Conservation (phyloP, 163 green algal species). For the Chlorella variabilis region DNA sequence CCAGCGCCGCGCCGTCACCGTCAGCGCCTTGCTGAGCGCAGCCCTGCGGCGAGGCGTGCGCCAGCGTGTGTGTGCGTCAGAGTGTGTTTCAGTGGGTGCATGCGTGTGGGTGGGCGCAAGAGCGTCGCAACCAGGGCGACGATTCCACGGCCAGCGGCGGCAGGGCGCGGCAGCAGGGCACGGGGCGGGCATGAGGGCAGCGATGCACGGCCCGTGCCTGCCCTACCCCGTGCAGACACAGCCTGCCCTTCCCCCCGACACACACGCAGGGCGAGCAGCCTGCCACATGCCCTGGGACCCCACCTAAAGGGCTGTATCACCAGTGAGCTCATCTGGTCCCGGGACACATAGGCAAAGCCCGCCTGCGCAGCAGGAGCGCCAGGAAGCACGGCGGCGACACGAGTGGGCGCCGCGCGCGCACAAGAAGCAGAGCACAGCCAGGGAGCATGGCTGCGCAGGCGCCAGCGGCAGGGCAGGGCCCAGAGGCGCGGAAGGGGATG, state of each 20-base stretch:
- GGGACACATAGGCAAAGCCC: slow-evolving; percentile 83
- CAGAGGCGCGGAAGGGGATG: no score
- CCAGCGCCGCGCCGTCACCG: slow-evolving; percentile 65
- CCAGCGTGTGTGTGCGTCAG: neutral
- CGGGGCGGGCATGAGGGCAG: no score
- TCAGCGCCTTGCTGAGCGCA: slow-evolving; percentile 69
- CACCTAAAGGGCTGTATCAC: slow-evolving; percentile 79
- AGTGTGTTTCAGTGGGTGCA: neutral
- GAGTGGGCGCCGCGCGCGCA: no score
- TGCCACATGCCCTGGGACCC: slow-evolving; percentile 7
- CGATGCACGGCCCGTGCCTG: no score
- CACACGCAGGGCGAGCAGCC: neutral
- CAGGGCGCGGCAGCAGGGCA: no score
- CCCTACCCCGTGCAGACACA: neutral
- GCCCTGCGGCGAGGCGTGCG: slow-evolving; percentile 27
- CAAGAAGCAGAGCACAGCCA: no score
- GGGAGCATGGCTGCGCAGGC: no score
- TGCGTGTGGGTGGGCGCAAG: no score
- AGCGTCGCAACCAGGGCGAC: no score
- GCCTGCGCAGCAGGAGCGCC: slow-evolving; percentile 21
- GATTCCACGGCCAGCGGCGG: no score
- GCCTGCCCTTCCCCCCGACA: neutral
- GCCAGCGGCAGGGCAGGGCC: no score
- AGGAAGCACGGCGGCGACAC: no score
- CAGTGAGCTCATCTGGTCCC: slow-evolving; percentile 77